phyloP scores from a whole-genome alignment of 2,329 filamentous ascomycete species.

The Dactylellina sp. region DNA sequence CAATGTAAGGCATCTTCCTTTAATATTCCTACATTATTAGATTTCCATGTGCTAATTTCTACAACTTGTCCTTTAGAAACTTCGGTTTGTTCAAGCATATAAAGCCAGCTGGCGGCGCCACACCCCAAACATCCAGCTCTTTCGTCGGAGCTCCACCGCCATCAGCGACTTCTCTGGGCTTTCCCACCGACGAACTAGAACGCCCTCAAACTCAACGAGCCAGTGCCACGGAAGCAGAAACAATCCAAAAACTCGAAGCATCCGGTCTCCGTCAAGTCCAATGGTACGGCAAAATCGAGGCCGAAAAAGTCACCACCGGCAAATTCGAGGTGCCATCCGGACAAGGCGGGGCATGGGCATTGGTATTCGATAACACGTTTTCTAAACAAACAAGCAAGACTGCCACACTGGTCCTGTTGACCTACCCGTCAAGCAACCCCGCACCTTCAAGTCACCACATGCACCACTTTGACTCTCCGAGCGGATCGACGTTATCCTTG shows the following conservation, averaged over 20 bases:
- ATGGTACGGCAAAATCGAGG: conserved; percentile 95
- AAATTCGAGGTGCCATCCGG: conserved; percentile 79
- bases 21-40: neutral
- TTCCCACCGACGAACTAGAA: conserved; percentile 72
- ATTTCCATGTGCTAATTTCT: conserved; percentile 47
- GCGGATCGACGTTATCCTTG: conserved; percentile 29
- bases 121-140: conserved; percentile 59
- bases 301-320: conserved; percentile 92
- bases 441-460: conserved; percentile 80
- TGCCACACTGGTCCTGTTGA: conserved; percentile 92
- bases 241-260: conserved; percentile 72
- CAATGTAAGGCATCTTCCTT: conserved; percentile 72
- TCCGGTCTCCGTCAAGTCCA: conserved; percentile 73
- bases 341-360: conserved; percentile 90
- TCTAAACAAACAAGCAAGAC: conserved; percentile 95
- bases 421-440: conserved; percentile 84
- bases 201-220: conserved; percentile 76
- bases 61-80: conserved; percentile 70
- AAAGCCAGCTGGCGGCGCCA: conserved; percentile 51
- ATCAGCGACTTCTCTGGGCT: conserved; percentile 63
- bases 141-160: conserved; percentile 63
- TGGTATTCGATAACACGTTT: conserved; percentile 99
- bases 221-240: conserved; percentile 71
- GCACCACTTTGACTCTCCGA: conserved; percentile 63
- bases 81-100: conserved; percentile 95